Conservation (phyloP, 768 basidiomycete species). For the Xerocomus potaroensis region DNA sequence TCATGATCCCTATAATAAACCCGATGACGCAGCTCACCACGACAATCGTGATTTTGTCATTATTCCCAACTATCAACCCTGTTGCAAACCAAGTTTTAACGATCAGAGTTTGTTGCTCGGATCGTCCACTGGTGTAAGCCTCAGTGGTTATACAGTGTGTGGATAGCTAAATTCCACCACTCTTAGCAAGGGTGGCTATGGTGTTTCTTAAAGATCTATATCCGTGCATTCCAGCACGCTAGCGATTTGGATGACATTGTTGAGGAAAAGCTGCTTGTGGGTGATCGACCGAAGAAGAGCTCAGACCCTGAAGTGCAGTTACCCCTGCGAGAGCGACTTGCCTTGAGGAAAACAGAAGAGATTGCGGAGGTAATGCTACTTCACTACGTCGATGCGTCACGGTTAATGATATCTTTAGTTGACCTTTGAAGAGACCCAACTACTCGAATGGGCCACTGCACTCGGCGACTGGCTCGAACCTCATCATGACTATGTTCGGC, state of each 20-base stretch:
- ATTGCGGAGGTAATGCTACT: conserved; percentile 44
- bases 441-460: conserved; percentile 57
- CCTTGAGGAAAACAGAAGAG: conserved; percentile 46
- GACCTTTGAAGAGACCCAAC: conserved; percentile 55
- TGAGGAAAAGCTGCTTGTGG: conserved; percentile 77
- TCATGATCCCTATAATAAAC: conserved; percentile 4
- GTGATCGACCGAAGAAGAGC: conserved; percentile 71
- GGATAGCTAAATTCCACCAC: background rate
- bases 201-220: conserved; percentile 72
- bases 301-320: conserved; percentile 44
- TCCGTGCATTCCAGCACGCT: conserved; percentile 70
- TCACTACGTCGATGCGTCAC: background rate
- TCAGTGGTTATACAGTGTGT: background rate
- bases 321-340: conserved; percentile 57
- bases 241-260: conserved; percentile 78
- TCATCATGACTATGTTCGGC: conserved; percentile 70
- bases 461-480: conserved; percentile 75
- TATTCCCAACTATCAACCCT: conserved; percentile 75
- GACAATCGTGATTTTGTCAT: conserved; percentile 87
- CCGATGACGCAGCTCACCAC: conserved; percentile 51
- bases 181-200: conserved; percentile 66
- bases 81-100: conserved; percentile 45
- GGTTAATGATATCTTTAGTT: conserved; percentile 40
- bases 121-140: conserved; percentile 57
- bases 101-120: conserved; percentile 67